These are phyloP conservation scores for Cytospora piceicola DNA, from an alignment of 2,329 filamentous ascomycete genomes.

Conservation along the genomic window DNA sequence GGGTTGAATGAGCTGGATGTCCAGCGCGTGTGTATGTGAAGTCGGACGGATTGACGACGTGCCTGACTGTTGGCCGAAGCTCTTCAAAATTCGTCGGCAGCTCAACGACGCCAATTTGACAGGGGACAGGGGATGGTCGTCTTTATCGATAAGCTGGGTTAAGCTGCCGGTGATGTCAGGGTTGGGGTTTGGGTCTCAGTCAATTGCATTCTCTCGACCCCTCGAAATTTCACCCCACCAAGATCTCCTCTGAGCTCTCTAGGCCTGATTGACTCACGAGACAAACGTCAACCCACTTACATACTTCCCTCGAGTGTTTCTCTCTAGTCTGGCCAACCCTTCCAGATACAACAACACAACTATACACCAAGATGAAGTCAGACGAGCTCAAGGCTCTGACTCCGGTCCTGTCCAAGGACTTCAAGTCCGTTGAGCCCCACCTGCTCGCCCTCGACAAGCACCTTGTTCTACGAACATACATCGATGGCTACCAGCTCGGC, in stretches of 20 bases:
- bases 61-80: not conserved
- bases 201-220: slow-evolving; percentile 25
- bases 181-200: slow-evolving; percentile 4
- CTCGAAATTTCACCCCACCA: slow-evolving; percentile 32
- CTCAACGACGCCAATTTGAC: not conserved
- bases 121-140: not conserved
- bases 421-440: slow-evolving; percentile 78
- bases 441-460: slow-evolving; percentile 83
- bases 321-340: not conserved
- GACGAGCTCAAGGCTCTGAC: slow-evolving; percentile 59
- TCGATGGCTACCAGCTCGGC: slow-evolving; percentile 78
- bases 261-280: slow-evolving; percentile 28
- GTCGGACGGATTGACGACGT: slow-evolving; percentile 1
- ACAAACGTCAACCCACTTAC: slow-evolving; percentile 12
- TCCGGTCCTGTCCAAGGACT: slow-evolving; percentile 65
- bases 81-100: slow-evolving; percentile 27
- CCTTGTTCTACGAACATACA: slow-evolving; percentile 82
- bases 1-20: not conserved
- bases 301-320: not conserved
- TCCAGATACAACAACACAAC: not conserved
- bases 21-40: not conserved
- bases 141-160: slow-evolving; percentile 9
- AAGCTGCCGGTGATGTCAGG: not conserved
- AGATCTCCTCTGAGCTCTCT: slow-evolving; percentile 29
- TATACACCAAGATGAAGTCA: slow-evolving; percentile 53